Percentiles rank a stretch among this genome's conserved stretches.
These are phyloP conservation scores for Paramecium tetraurelia DNA, from an alignment of 73 alveolate species.

Conservation along the genomic window DNA sequence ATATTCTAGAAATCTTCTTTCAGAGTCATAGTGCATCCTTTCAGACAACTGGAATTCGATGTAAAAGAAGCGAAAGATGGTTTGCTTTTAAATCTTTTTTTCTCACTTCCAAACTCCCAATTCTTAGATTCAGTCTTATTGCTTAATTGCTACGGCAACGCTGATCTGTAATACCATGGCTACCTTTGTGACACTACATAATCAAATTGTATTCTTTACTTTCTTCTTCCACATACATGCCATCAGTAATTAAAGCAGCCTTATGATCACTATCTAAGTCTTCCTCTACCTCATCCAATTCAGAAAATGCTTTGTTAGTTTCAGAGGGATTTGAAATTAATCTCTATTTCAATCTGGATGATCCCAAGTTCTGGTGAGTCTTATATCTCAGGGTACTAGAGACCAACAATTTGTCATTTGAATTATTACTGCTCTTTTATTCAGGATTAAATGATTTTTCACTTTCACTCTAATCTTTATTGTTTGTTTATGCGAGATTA, in stretches of 20 bases:
- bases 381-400: not conserved
- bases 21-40: not conserved
- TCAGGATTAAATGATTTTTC: not conserved
- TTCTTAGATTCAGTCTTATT: not conserved
- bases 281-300: not conserved
- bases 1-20: not conserved
- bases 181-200: not conserved
- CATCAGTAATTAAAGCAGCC: not conserved
- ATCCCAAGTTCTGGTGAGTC: not conserved
- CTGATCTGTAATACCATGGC: slow-evolving; percentile 10
- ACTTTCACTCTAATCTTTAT: not conserved
- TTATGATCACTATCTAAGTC: not conserved
- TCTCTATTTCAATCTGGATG: not conserved
- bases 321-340: not conserved
- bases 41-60: not conserved
- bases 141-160: not conserved
- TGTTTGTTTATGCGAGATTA: not conserved
- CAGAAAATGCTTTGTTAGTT: not conserved
- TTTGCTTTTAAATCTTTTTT: not conserved
- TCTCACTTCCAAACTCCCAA: not conserved
- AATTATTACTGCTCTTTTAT: not conserved
- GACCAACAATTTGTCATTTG: not conserved
- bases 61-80: not conserved
- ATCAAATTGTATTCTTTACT: not conserved
- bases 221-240: not conserved